Base-by-base conservation (phyloP, 805 yeast species). In the Pichia californica region DNA sequence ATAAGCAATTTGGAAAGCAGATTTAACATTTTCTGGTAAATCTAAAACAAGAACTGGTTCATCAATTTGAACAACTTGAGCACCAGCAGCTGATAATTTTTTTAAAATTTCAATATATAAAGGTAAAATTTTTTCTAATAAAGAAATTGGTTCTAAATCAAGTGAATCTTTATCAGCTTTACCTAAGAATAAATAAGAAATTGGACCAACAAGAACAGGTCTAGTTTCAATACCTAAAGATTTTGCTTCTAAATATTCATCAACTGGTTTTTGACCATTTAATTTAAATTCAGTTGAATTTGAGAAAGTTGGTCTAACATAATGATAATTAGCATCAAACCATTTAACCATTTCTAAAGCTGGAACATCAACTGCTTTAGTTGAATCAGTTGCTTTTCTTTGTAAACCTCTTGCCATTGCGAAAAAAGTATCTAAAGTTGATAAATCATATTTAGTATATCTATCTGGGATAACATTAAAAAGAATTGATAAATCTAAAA, bases 331-430 rank as follows among this genome's bases (percentile, higher is more conserved):
- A 54, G 97, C 86, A 73, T 93, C 99, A 61, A 93, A 93, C 99
- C 99, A 93, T 79, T 93, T 93, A 59, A 93, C 99, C 99, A 93
- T 93, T 80, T 93, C 95, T 67, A 88, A 79, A 61, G 99, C 99
- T 52, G 98, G 91, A 50, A 93, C 99, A 70, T 93, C 99, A 58
- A 93, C 96, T 57, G 95, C 95, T 59, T 83, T 77, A 50, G 80
- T 67, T 55, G 88, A 64, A 58, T 83, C 95, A 55, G 94, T 84
- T 55, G 95, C 95, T 71, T 84, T 82, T 75, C 93, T 87, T 77
- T 93, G 99, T 69, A 93, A 79, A 82, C 99, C 99, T 81, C 99
- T 88, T 73, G 98, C 99, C 98, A 93, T 93, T 64, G 99, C 99
- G 68, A 93, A 93, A 63, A 86, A 73, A 52, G 88, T 86, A 72